phyloP scores from a whole-genome alignment of 2,329 filamentous ascomycete species.

The Aspergillus felis region DNA sequence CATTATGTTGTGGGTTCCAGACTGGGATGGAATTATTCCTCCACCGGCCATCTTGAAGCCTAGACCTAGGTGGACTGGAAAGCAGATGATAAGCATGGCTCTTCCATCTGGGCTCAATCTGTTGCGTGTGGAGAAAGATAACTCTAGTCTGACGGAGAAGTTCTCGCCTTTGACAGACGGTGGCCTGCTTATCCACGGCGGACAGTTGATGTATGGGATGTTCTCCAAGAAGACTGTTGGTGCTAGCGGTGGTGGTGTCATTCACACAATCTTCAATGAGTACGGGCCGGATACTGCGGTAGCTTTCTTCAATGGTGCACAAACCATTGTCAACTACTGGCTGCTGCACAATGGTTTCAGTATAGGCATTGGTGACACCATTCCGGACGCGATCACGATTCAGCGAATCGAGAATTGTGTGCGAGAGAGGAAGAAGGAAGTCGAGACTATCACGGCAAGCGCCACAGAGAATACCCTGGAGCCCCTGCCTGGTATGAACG shows the following conservation, averaged over 20 bases:
- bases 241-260: conserved; percentile 82
- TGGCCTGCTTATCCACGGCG: conserved; percentile 76
- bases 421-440: conserved; percentile 73
- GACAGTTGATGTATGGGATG: conserved; percentile 85
- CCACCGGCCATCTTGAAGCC: conserved; percentile 93
- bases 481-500: conserved; percentile 94
- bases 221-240: conserved; percentile 93
- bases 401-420: conserved; percentile 80
- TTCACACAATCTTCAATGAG: conserved; percentile 96
- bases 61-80: conserved; percentile 90
- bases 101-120: conserved; percentile 83
- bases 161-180: conserved; percentile 67
- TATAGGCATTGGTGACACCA: conserved; percentile 97
- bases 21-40: conserved; percentile 94
- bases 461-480: conserved; percentile 87
- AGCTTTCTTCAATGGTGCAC: conserved; percentile 91
- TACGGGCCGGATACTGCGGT: conserved; percentile 81
- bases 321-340: conserved; percentile 96
- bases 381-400: conserved; percentile 83
- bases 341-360: conserved; percentile 93
- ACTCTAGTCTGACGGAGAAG: conserved; percentile 50
- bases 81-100: conserved; percentile 93
- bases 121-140: conserved; percentile 61
- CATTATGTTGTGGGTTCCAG: conserved; percentile 92
- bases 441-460: conserved; percentile 67